These are phyloP conservation scores for Hypoxylon fuscum DNA, from an alignment of 495 filamentous ascomycete genomes.

Conservation along the genomic window DNA sequence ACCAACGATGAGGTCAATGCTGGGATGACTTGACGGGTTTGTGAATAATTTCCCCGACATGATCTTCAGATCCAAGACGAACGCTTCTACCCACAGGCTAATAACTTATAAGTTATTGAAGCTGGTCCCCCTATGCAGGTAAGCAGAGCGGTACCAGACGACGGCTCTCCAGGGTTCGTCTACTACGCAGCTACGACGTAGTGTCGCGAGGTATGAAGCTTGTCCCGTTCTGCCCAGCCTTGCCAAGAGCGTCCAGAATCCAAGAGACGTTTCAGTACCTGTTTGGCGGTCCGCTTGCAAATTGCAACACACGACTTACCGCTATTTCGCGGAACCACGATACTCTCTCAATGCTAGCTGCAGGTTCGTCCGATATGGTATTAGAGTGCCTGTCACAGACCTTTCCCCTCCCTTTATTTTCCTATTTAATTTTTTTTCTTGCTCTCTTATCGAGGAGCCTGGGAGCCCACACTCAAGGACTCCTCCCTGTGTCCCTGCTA, in stretches of 20 bases:
- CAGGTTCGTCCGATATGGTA: constrained; percentile 23
- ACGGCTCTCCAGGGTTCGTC: constrained; percentile 20
- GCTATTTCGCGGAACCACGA: constrained; percentile 23
- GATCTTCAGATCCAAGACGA: constrained; percentile 39
- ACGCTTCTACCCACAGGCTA: constrained; percentile 26
- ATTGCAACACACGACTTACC: constrained; percentile 33
- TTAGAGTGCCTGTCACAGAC: constrained; percentile 27
- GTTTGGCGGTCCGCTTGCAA: constrained; percentile 19
- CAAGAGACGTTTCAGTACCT: constrained; percentile 39
- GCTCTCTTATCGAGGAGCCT: constrained; percentile 26
- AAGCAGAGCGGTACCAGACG: constrained; percentile 34
- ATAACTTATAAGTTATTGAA: constrained; percentile 24
- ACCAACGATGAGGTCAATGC: constrained; percentile 25
- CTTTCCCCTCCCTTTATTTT: constrained; percentile 9
- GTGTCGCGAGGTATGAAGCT: constrained; percentile 27
- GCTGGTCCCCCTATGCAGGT: constrained; percentile 26
- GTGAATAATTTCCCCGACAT: constrained; percentile 19
- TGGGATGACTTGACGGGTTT: constrained; percentile 11
- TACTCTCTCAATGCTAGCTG: constrained; percentile 18
- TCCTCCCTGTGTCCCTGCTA: no score
- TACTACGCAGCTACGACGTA: constrained; percentile 26
- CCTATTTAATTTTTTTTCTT: constrained; percentile 27
- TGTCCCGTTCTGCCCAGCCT: constrained; percentile 33
- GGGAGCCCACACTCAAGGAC: no score
- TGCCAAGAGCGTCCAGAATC: constrained; percentile 40